These are phyloP conservation scores for Lodderomyces jiufengensis DNA, from an alignment of 1,139 yeast genomes.

Conservation along the genomic window DNA sequence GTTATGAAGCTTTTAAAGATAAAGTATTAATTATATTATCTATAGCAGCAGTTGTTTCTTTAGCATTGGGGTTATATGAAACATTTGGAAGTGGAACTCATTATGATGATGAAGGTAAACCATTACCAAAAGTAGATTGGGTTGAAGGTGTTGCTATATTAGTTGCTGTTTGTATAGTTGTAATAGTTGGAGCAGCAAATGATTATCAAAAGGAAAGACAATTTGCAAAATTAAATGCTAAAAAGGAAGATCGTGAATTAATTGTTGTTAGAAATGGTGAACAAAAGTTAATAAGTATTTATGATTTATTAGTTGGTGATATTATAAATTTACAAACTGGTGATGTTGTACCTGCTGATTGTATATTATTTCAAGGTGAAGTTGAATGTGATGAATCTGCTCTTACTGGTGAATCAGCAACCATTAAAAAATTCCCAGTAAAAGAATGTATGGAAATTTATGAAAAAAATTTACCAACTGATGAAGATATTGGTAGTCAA, in stretches of 20 bases:
- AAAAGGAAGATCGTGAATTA: slow-evolving; percentile 81
- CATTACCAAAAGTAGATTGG: slow-evolving; percentile 86
- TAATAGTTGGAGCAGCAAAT: slow-evolving; percentile 87
- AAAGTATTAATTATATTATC: slow-evolving; percentile 81
- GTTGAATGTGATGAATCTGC: slow-evolving; percentile 91
- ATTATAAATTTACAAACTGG: slow-evolving; percentile 83
- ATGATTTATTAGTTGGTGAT: slow-evolving; percentile 84
- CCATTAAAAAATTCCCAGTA: slow-evolving; percentile 66
- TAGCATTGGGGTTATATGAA: slow-evolving; percentile 89
- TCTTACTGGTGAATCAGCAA: slow-evolving; percentile 89
- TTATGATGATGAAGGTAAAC: slow-evolving; percentile 71
- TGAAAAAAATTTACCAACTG: slow-evolving; percentile 25
- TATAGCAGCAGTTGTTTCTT: slow-evolving; percentile 82
- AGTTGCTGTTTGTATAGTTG: slow-evolving; percentile 87
- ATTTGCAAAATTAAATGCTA: slow-evolving; percentile 79
- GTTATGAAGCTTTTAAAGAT: slow-evolving; percentile 86
- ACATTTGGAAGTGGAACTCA: slow-evolving; percentile 81
- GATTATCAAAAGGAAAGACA: slow-evolving; percentile 96
- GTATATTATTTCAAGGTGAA: slow-evolving; percentile 69
- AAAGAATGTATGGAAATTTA: slow-evolving; percentile 39
- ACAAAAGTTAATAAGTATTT: slow-evolving; percentile 67
- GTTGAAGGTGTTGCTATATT: slow-evolving; percentile 98
- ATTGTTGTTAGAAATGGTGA: slow-evolving; percentile 73
- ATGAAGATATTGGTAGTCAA: slow-evolving; percentile 51
- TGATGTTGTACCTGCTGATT: slow-evolving; percentile 89